phyloP scores from a whole-genome alignment of 805 yeast genomes.

The Babjeviella inositovora region DNA sequence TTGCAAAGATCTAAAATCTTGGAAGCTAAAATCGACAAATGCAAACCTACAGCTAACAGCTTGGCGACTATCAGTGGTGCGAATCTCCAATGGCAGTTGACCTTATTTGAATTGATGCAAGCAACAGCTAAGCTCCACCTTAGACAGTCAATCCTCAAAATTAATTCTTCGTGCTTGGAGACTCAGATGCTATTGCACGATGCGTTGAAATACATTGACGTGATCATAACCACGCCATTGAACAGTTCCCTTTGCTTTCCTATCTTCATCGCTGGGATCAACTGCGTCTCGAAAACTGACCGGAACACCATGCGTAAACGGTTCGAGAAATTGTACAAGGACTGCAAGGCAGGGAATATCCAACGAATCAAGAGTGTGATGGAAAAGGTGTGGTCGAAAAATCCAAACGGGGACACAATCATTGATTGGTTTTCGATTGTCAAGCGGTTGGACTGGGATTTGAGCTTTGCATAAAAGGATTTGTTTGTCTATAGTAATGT shows the following conservation, averaged over 20 bases:
- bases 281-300: conserved; percentile 35
- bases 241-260: conserved; percentile 69
- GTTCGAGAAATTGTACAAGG: conserved; percentile 35
- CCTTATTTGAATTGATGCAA: conserved; percentile 59
- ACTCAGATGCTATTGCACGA: conserved; percentile 42
- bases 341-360: conserved; percentile 58
- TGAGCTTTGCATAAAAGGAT: conserved; percentile 46
- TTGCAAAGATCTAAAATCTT: too few relatives aligned
- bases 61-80: conserved; percentile 18
- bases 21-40: conserved; percentile 28
- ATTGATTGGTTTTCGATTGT: conserved; percentile 65
- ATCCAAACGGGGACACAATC: conserved; percentile 35
- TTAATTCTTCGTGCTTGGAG: conserved; percentile 47
- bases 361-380: conserved; percentile 23
- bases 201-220: conserved; percentile 38
- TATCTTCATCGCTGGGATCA: conserved; percentile 62
- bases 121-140: conserved; percentile 52
- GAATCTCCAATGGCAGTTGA: conserved; percentile 50
- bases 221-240: conserved; percentile 46
- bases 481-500: not conserved
- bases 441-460: conserved; percentile 57
- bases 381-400: conserved; percentile 28
- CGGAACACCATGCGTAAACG: conserved; percentile 32
- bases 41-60: conserved; percentile 35
- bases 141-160: conserved; percentile 43